Base-by-base conservation (phyloP, 306 rosid genomes). In the Trifolium repens region DNA sequence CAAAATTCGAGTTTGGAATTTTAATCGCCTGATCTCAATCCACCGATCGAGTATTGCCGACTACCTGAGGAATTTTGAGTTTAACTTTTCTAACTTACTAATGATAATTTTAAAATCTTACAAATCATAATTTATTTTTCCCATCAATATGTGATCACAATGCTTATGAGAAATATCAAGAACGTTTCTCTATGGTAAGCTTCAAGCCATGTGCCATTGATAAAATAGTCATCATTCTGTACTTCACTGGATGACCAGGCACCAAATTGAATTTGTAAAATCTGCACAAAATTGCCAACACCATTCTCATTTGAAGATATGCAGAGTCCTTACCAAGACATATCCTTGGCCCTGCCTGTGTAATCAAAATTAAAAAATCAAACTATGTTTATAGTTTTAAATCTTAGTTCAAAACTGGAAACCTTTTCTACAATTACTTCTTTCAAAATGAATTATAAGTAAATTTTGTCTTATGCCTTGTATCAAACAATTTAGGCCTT, bases 271-370 rank as follows among this genome's bases (percentile, higher is more conserved):
- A 94, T 59, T 81, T 89, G 89, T 92, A 90, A 77, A 94, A 92
- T 77, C 99, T 87, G 81, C 93, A 92, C 85, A 90, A 59, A 83
- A 90, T 90, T 47, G 97, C 96, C 43, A 92, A 27, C 6, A 88
- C 84, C 96, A 90, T 94, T 77, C 96, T 94, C 99, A 92, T 94
- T 24, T 94, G 97, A 8, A 94, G 96, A 81, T 92, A 92, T 30
- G 97, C 96, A 8, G 99, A 94, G 83, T 94, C 97, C 83, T 92
- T 94, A 7, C 97, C 97, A 35, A 94, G 91, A 83, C 99, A 94
- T 78, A 90, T 90, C 52, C 85, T 85, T 67, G 99, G 97, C 44
- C 97, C 97, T 54, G 93, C 99, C 97, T 93, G 82, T 57, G 30
- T 60, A 50, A 55, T 70, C 15, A 75, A 52, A 69, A 44, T 14